Percentiles rank a stretch among this genome's conserved stretches.
phyloP scores from a whole-genome alignment of 2,329 filamentous ascomycete genomes.

The Fusarium buxicola region DNA sequence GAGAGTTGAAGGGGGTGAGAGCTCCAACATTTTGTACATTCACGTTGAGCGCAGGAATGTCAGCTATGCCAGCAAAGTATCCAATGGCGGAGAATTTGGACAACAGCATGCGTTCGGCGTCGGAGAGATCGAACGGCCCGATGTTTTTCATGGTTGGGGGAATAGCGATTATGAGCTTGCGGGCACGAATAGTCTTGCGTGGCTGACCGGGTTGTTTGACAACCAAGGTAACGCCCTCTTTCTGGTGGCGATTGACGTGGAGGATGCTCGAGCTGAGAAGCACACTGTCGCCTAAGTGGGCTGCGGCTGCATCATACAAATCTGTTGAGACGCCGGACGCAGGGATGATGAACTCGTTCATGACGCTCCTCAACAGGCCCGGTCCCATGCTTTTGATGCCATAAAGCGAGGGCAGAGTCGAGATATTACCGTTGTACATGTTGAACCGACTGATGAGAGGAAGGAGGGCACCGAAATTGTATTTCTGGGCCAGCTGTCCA shows the following conservation, averaged over 20 bases:
- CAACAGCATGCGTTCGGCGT: conserved; percentile 16
- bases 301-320: conserved; percentile 26
- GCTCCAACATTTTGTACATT: conserved; percentile 30
- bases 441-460: conserved; percentile 28
- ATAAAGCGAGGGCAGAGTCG: conserved; percentile 30
- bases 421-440: conserved; percentile 36
- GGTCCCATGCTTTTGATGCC: conserved; percentile 38
- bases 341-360: conserved; percentile 15
- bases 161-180: conserved; percentile 35
- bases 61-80: conserved; percentile 26
- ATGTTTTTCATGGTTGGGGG: conserved; percentile 31
- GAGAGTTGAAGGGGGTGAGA: conserved; percentile 10
- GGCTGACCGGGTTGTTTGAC: conserved; percentile 9
- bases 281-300: background rate
- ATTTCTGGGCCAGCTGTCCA: conserved; percentile 26
- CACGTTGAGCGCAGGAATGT: conserved; percentile 19
- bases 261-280: conserved; percentile 26
- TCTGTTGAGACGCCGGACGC: conserved; percentile 21
- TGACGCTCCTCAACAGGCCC: conserved; percentile 19
- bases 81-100: conserved; percentile 24
- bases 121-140: conserved; percentile 9
- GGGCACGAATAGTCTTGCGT: conserved; percentile 12
- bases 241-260: background rate
- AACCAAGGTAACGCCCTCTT: conserved; percentile 1
- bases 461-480: conserved; percentile 28